Base-by-base conservation (phyloP, 2,329 filamentous ascomycete genomes). In the Cladorrhinum sp. region DNA sequence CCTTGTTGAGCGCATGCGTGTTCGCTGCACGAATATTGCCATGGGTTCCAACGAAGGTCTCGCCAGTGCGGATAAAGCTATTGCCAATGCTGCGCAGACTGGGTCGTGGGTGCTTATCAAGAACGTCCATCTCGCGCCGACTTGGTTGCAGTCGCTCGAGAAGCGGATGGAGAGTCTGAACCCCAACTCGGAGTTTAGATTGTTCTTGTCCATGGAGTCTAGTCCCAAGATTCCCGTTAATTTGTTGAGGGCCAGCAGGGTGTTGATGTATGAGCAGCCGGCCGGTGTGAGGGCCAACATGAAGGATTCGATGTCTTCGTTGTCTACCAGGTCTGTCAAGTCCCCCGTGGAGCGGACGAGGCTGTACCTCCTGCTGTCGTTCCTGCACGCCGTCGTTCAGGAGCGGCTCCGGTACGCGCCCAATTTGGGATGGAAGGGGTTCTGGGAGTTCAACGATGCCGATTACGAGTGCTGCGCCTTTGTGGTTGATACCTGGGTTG, bases 401-500 rank as follows among this genome's bases (percentile, higher is more conserved):
- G 95, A 99, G 75, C 84, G 96, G 68, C 80, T 99, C 64, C 89
- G 95, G 64, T 99, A 99, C 74, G 93, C 94, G 23, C 96, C 95
- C 0, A 94, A 84, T 60, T 80, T 99, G 59, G 95, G 95, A 63
- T 99, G 95, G 95, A 97, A 96, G 80, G 92, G 92, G 58, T 96
- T 97, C 82, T 99, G 96, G 95, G 96, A 99, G 76, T 99, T 99
- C 76, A 99, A 99, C 73, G 96, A 99, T 76, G 96, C 93, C 69
- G 95, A 99, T 77, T 98, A 98, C 76, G 94, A 99, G 82, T 99
- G 95, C 77, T 96, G 91, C 51, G 91, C 92, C 58, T 95, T 91
- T 75, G 96, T 99, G 66, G 92, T 98, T 68, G 95, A 99, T 72
- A 91, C 89, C 30, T 99, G 95, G 95, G 83, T 97, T 65, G 92